Evolutionary conservation across 2,329 filamentous ascomycete genomes (phyloP).

Genomic region (Scolecobasidium constrictum): DNA sequence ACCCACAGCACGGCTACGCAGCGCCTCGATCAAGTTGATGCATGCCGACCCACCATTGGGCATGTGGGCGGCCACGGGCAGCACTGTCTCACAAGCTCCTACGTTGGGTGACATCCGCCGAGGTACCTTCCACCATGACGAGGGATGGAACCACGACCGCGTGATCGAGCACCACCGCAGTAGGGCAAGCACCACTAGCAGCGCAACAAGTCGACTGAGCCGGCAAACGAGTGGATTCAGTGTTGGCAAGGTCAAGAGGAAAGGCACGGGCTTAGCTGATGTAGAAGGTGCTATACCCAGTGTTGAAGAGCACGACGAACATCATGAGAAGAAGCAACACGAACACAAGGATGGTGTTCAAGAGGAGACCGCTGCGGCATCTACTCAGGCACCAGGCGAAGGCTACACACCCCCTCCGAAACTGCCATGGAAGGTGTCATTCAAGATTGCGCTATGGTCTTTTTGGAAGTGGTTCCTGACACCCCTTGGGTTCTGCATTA

Average conservation of each 20-base stretch:
- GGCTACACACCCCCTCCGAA: conserved; percentile 33
- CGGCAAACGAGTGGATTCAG: neutral
- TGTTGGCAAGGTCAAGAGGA: neutral
- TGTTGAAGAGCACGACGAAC: too few relatives aligned
- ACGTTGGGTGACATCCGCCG: conserved; percentile 31
- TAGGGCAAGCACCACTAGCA: conserved; percentile 10
- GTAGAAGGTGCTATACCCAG: neutral
- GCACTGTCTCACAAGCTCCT: conserved; percentile 28
- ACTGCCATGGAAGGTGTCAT: conserved; percentile 45
- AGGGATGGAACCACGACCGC: conserved; percentile 22
- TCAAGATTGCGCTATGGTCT: conserved; percentile 44
- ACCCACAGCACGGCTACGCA: conserved; percentile 18
- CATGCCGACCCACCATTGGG: conserved; percentile 27
- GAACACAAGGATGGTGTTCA: neutral
- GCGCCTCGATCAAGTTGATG: conserved; percentile 26
- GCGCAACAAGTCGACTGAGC: neutral
- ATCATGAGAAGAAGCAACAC: neutral
- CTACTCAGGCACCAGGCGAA: conserved; percentile 13
- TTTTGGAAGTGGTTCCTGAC: conserved; percentile 68
- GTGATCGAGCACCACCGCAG: conserved; percentile 11
- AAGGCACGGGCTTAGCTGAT: neutral
- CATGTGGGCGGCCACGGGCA: conserved; percentile 35
- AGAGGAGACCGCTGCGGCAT: neutral
- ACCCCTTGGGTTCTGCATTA: conserved; percentile 64
- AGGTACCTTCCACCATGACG: conserved; percentile 22